Conservation (phyloP, 225 moss, liverwort and hornwort species). For the Polytrichum formosum region DNA sequence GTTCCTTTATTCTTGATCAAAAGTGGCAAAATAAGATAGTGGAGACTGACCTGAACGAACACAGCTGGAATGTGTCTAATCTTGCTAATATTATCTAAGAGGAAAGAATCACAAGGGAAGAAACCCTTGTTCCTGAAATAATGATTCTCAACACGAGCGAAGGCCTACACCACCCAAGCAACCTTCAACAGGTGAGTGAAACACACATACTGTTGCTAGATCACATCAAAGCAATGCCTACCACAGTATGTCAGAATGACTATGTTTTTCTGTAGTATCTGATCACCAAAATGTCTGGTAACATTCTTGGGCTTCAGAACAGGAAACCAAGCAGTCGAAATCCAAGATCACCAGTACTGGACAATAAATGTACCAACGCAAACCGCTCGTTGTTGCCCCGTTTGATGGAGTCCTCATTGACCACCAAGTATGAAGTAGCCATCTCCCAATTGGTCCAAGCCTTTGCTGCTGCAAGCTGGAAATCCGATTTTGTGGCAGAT, state of each 20-base stretch:
- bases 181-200: not conserved
- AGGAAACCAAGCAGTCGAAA: slow-evolving; percentile 1
- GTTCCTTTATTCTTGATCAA: no score
- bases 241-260: not conserved
- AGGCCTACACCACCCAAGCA: slow-evolving; percentile 54
- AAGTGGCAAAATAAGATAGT: no score
- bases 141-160: slow-evolving; percentile 95
- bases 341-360: not conserved
- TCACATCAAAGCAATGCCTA: not conserved
- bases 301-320: no score
- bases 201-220: no score
- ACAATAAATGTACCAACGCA: slow-evolving; percentile 58
- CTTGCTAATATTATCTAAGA: slow-evolving; percentile 81
- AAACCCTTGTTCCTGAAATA: slow-evolving; percentile 95
- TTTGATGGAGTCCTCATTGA: slow-evolving; percentile 57
- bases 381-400: slow-evolving; percentile 77
- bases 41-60: slow-evolving; percentile 71
- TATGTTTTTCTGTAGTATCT: no score
- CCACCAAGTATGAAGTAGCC: slow-evolving; percentile 92
- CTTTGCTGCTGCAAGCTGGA: slow-evolving; percentile 90
- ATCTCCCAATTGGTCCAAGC: slow-evolving; percentile 99
- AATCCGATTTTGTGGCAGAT: slow-evolving; percentile 6
- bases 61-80: slow-evolving; percentile 83
- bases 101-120: slow-evolving; percentile 71
- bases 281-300: no score